These are phyloP conservation scores for Psilocybe cubensis DNA, from an alignment of 768 basidiomycete genomes.

Conservation along the genomic window DNA sequence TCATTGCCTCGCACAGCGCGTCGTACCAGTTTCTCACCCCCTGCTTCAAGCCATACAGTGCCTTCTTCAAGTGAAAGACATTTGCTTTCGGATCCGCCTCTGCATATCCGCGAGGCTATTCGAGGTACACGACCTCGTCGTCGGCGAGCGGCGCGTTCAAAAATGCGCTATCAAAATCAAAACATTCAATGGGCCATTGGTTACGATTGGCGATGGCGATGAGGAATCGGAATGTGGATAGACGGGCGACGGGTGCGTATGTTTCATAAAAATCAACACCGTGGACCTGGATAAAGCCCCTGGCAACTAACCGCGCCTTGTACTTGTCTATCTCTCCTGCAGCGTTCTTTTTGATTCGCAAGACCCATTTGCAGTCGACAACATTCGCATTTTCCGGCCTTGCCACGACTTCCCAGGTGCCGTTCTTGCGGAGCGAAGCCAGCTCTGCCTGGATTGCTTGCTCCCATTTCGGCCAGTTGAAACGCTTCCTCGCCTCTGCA, in stretches of 20 bases:
- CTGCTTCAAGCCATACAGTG: slow-evolving; percentile 34
- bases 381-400: too few relatives aligned
- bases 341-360: slow-evolving; percentile 35
- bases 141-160: slow-evolving; percentile 7
- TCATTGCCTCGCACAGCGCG: slow-evolving; percentile 11
- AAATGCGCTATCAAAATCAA: slow-evolving; percentile 14
- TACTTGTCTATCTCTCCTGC: slow-evolving; percentile 30
- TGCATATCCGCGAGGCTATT: slow-evolving; percentile 9
- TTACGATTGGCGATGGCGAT: slow-evolving; percentile 28
- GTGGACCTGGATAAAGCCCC: too few relatives aligned
- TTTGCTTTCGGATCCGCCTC: neutral
- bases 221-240: slow-evolving; percentile 24
- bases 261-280: slow-evolving; percentile 40
- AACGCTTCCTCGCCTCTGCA: slow-evolving; percentile 17
- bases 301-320: slow-evolving; percentile 14
- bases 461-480: slow-evolving; percentile 27
- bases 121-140: slow-evolving; percentile 16
- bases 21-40: slow-evolving; percentile 27
- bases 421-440: too few relatives aligned
- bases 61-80: slow-evolving; percentile 27
- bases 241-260: slow-evolving; percentile 29
- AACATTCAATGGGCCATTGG: slow-evolving; percentile 6
- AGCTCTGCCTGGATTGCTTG: slow-evolving; percentile 24
- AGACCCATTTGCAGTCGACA: slow-evolving; percentile 36
- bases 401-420: slow-evolving; percentile 29